These are phyloP conservation scores for Papiliotrema laurentii DNA, from an alignment of 1,284 basidiomycete species.

Conservation along the genomic window DNA sequence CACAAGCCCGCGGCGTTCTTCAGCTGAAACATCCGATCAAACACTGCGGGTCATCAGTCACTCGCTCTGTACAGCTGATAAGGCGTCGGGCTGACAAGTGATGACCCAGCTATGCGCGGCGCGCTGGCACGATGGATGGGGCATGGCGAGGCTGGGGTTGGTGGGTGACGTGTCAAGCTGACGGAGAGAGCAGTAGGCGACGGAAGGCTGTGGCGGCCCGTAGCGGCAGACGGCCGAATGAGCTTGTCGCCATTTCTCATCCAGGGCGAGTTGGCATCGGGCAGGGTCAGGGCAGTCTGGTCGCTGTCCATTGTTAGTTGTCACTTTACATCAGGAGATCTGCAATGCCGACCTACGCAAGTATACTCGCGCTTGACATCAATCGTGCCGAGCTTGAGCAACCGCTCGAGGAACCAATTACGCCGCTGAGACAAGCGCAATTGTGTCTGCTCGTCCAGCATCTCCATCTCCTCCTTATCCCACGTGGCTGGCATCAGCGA, in stretches of 20 bases:
- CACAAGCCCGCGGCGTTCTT: conserved; percentile 26
- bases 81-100: conserved; percentile 56
- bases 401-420: conserved; percentile 89
- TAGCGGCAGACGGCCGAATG: conserved; percentile 83
- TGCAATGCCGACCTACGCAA: conserved; percentile 17
- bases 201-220: conserved; percentile 52
- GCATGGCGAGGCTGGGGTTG: conserved; percentile 84
- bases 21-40: conserved; percentile 76
- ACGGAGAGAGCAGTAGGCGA: conserved; percentile 20
- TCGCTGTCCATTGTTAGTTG: conserved; percentile 54
- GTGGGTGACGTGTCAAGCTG: conserved; percentile 59
- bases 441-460: conserved; percentile 69
- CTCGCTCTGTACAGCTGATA: neutral
- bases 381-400: conserved; percentile 82
- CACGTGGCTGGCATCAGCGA: conserved; percentile 33
- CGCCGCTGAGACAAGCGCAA: conserved; percentile 81
- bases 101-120: conserved; percentile 80
- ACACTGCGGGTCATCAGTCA: conserved; percentile 55
- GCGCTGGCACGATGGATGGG: conserved; percentile 78
- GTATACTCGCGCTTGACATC: conserved; percentile 70
- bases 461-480: conserved; percentile 68
- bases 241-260: conserved; percentile 88
- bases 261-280: conserved; percentile 76
- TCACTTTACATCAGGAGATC: conserved; percentile 1
- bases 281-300: conserved; percentile 73